These are phyloP conservation scores for Cicer arietinum DNA, from an alignment of 306 rosid genomes.

Conservation along the genomic window DNA sequence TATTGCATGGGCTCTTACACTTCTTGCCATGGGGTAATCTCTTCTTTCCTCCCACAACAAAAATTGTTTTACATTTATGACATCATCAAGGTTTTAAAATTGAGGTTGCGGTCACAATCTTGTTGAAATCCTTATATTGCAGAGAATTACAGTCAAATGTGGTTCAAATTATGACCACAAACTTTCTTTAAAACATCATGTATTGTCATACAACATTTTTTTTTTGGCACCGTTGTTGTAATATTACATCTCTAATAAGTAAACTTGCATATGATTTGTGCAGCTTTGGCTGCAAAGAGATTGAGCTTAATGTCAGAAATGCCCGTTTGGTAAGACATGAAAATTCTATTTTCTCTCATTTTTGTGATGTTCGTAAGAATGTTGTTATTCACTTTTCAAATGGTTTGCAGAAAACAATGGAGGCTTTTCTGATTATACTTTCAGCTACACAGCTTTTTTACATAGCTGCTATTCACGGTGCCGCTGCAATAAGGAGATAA, in stretches of 20 bases:
- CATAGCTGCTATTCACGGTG: constrained; percentile 73
- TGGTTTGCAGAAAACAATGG: constrained; percentile 81
- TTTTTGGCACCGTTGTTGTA: neutral
- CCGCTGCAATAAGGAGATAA: constrained; percentile 46
- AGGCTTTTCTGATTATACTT: constrained; percentile 90
- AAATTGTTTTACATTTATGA: neutral
- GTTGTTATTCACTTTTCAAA: neutral
- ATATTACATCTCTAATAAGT: neutral
- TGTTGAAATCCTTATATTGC: neutral
- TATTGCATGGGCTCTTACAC: constrained; percentile 89
- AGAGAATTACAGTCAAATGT: neutral
- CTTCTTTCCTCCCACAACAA: neutral
- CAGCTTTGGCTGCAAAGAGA: constrained; percentile 96
- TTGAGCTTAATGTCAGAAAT: constrained; percentile 70
- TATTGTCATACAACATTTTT: neutral
- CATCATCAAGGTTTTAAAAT: neutral
- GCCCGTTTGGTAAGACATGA: constrained; percentile 73
- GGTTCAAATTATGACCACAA: neutral
- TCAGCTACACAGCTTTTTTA: constrained; percentile 86
- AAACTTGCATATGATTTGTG: constrained; percentile 38
- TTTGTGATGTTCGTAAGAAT: neutral
- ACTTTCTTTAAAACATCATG: neutral
- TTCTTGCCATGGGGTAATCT: constrained; percentile 93
- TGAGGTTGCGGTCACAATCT: neutral
- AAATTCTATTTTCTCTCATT: neutral